Percentiles rank a stretch among this genome's conserved stretches.
Conservation (phyloP, 2,329 filamentous ascomycete genomes). For the Leptoxyphium fumago region DNA sequence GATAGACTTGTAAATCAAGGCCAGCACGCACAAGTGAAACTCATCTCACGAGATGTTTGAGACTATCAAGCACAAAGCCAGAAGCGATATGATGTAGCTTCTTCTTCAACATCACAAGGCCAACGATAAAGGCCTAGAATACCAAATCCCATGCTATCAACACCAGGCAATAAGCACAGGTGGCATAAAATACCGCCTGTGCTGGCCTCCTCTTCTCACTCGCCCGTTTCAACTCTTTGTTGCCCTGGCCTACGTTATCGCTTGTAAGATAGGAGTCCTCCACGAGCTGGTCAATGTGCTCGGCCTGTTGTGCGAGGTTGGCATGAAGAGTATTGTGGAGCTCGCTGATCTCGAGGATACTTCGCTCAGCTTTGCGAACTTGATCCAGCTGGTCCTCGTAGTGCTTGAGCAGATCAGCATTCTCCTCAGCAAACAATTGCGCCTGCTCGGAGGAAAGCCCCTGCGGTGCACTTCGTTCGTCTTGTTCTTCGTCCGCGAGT, state of each 20-base stretch:
- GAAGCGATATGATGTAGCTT: too few species aligned
- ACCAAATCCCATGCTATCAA: slow-evolving; percentile 36
- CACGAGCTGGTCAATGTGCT: slow-evolving; percentile 79
- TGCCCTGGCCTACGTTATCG: slow-evolving; percentile 77
- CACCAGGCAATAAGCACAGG: slow-evolving; percentile 30
- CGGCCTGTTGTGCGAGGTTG: slow-evolving; percentile 73
- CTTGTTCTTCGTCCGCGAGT: not conserved
- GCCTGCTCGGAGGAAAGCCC: slow-evolving; percentile 68
- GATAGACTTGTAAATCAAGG: too few species aligned
- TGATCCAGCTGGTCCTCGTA: slow-evolving; percentile 91
- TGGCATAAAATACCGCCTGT: slow-evolving; percentile 33
- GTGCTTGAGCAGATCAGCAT: slow-evolving; percentile 81
- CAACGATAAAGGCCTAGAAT: slow-evolving; percentile 17
- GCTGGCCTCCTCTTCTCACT: slow-evolving; percentile 39
- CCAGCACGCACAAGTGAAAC: too few species aligned
- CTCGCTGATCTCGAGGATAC: slow-evolving; percentile 81
- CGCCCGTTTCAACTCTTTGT: slow-evolving; percentile 80
- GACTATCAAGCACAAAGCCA: too few species aligned
- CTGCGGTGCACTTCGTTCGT: slow-evolving; percentile 16
- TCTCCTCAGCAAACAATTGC: slow-evolving; percentile 86
- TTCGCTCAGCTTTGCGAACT: slow-evolving; percentile 80
- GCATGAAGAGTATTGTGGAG: slow-evolving; percentile 77
- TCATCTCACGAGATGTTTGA: too few species aligned
- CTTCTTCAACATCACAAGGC: too few species aligned
- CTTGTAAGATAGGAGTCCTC: slow-evolving; percentile 67